Base-by-base conservation (phyloP, 2,329 filamentous ascomycete genomes). In the Xylariales sp. region DNA sequence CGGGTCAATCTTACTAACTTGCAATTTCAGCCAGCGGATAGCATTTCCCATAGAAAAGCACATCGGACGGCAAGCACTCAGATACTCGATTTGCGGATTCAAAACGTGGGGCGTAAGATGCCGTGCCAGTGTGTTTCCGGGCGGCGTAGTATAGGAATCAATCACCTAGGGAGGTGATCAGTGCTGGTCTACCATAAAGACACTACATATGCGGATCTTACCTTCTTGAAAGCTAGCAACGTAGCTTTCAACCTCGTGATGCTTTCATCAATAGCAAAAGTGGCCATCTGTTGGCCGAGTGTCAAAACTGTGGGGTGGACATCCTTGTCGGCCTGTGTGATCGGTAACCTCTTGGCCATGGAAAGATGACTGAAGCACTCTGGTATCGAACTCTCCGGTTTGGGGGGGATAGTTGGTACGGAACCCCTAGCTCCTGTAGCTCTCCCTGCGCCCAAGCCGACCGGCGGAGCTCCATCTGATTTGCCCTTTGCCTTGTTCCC, bases 41-140 rank as follows among this genome's bases (percentile, higher is more conserved):
- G 94, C 94, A 79, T 98, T 99, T 68, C 96, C 96, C 90, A 98
- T 97, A 69, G 93, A 93, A 80, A 97, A 96, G 72, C 93, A 97
- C 81, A 99, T 92, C 41, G 96, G 94, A n/a, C 96, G 90, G 77
- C 94, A 97, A 73, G 93, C 93, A 68, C 93, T 93, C 68, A 99
- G 87, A 77, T 97, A 97, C 72, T 97, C 94, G 76, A 99, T 97
- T 81, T 99, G 96, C 45, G 94, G 93, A 76, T 94, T 96, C 67
- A 99, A 89, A 71, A 93, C 90, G 80, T 98, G 93, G 10, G 93
- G 92, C 39, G 93, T 96, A 75, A 99, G 90, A 82, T 99, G 94
- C 41, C 96, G 91, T 23, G 94, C 92, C 49, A 99, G 87, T 48
- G 94, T 94, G 65, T 91, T 94, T 48, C 92, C 91, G 32, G 90